A percentile compares a stretch with the other conserved stretches of the same genome.
phyloP scores from a whole-genome alignment of 306 rosid species.

The Medicago lupulina region DNA sequence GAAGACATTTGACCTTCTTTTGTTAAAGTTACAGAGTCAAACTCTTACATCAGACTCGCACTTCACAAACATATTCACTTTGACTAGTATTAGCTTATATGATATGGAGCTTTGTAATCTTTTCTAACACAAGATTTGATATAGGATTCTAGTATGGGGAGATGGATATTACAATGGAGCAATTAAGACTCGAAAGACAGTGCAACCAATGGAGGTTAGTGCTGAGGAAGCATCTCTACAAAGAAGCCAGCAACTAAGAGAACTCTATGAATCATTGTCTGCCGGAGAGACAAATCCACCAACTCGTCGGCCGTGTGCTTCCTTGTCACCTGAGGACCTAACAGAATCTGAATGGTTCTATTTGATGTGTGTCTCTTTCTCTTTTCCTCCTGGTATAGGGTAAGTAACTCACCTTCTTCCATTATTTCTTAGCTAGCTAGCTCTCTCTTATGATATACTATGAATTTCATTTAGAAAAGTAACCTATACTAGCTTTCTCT shows the following conservation, averaged over 20 bases:
- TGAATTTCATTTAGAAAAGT: no score
- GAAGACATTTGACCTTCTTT: background rate
- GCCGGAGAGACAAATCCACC: conserved; percentile 85
- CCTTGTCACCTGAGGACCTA: conserved; percentile 95
- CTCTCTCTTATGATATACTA: no score
- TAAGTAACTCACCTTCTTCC: conserved; percentile 46
- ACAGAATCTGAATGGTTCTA: conserved; percentile 99
- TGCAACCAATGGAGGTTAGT: conserved; percentile 90
- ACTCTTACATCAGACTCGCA: background rate
- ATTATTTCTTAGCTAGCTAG: no score
- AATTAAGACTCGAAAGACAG: conserved; percentile 90
- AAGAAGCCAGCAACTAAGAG: conserved; percentile 95
- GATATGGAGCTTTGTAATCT: no score
- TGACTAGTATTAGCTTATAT: no score
- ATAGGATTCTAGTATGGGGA: conserved; percentile 82
- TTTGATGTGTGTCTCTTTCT: conserved; percentile 95
- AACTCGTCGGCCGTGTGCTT: conserved; percentile 73
- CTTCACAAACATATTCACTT: no score
- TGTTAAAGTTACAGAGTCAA: background rate
- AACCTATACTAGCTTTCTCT: no score
- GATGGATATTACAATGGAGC: conserved; percentile 98
- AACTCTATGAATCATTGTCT: conserved; percentile 80
- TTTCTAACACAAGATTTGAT: background rate
- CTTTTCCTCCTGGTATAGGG: conserved; percentile 90
- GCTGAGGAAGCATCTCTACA: conserved; percentile 78